Evolutionary conservation across 1,284 basidiomycete genomes (phyloP).

Genomic region (Coriolopsis trogii): DNA sequence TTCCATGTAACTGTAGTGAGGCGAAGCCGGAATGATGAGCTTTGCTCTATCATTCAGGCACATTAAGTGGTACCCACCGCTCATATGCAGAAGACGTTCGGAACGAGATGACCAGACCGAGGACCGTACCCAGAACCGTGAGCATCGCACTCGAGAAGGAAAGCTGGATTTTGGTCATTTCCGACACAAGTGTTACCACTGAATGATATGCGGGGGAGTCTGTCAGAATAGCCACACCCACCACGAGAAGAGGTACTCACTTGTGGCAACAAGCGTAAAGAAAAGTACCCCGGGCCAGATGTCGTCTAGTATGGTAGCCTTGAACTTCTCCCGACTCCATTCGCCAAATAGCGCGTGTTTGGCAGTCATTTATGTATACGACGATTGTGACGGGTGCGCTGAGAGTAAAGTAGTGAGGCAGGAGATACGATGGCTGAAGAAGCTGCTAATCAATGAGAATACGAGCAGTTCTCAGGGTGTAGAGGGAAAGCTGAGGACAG

Average conservation of each 20-base stretch:
- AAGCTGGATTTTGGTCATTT: conserved; percentile 45
- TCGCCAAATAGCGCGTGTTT: conserved; percentile 33
- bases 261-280: conserved; percentile 55
- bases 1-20: conserved; percentile 56
- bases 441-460: no score
- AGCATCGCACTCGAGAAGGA: conserved; percentile 45
- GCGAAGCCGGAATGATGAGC: no score
- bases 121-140: conserved; percentile 45
- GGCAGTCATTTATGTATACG: no score
- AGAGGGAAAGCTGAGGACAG: no score
- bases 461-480: no score
- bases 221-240: conserved; percentile 1
- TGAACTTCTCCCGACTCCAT: conserved; percentile 49
- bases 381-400: no score
- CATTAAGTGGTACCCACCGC: conserved; percentile 48
- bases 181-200: conserved; percentile 58
- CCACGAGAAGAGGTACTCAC: conserved; percentile 38
- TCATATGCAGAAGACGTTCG: conserved; percentile 63
- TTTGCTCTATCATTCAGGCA: no score
- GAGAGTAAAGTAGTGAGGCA: no score
- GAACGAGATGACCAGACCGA: conserved; percentile 44
- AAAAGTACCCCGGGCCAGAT: conserved; percentile 65
- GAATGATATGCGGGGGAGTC: background rate
- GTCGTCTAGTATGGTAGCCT: conserved; percentile 64
- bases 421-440: no score